Base-by-base conservation (phyloP, 2,329 filamentous ascomycete genomes). In the Calonectria pseudoreteaudii region DNA sequence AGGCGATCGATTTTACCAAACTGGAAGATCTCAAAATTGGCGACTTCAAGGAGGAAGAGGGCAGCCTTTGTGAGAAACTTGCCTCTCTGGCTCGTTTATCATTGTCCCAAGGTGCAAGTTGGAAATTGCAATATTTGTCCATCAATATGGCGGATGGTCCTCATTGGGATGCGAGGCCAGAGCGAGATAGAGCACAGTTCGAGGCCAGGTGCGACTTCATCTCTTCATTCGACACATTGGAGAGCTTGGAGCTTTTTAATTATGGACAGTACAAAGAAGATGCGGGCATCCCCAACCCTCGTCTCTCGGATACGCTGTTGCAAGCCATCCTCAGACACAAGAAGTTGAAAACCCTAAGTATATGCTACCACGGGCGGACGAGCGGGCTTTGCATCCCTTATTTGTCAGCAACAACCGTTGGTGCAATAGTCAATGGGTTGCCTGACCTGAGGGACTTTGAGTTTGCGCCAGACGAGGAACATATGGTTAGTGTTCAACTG, bases 281-380 rank as follows among this genome's bases (percentile, higher is more conserved):
- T 6, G 14, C 31, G 1, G 31, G 52, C 20, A 14, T 31, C 10
- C 18, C 18, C 0, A 73, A 75, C 5, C 74, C 70, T 10, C 77
- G 30, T 1, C 13, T 80, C 5, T 18, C 68, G 4, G 36, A 60
- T 9, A 36, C 30, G 0, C 26, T 79, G 18, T 20, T 78, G 9
- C 67, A 66, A n/a, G 74, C 71, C 4, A 75, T 79, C 4, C n/a
- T 78, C n/a, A 72, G 68, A 23, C 77, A 80, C 13, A 41, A 52
- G 20, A 72, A 76, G 14, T 7, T 80, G 2, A 72, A 4, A 30
- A 70, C 11, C 2, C 20, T 80, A 18, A 69, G 28, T 3, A 68
- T 80, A 6, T 60, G 34, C 4, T 68, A 72, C 5, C 8, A 11
- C 0, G 70, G 67, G 13, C 34, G 44, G 2, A 14, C 11, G 1